These are phyloP conservation scores for Barnettozyma sucrosica DNA, from an alignment of 805 yeast genomes.

Conservation along the genomic window DNA sequence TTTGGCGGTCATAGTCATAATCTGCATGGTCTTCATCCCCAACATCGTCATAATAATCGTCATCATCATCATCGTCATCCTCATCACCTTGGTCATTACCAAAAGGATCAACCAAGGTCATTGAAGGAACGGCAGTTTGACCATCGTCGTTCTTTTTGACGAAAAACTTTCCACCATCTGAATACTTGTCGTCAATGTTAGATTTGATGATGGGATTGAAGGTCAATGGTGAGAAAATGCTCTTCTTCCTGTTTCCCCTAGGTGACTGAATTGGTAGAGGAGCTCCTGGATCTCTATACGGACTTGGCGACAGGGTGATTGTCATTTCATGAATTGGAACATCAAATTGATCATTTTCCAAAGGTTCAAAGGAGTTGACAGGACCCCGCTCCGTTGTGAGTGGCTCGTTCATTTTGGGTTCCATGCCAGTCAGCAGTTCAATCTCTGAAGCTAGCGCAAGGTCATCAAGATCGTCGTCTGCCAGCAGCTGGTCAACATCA, in stretches of 20 bases:
- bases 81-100: constrained; percentile 23
- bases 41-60: constrained; percentile 21
- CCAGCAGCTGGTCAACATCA: constrained; percentile 28
- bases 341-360: constrained; percentile 31
- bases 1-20: constrained; percentile 4
- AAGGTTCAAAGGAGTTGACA: neutral
- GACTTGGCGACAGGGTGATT: constrained; percentile 41
- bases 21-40: constrained; percentile 13
- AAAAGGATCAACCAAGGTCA: constrained; percentile 11
- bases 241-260: constrained; percentile 35
- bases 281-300: constrained; percentile 78
- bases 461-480: constrained; percentile 30
- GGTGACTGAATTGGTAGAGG: constrained; percentile 59
- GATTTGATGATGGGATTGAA: constrained; percentile 76
- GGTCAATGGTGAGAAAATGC: constrained; percentile 75
- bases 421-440: constrained; percentile 11
- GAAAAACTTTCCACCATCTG: constrained; percentile 85
- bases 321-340: constrained; percentile 59
- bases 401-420: neutral
- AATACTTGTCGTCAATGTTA: constrained; percentile 79
- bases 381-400: neutral
- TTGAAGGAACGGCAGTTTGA: constrained; percentile 19
- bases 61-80: constrained; percentile 19
- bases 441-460: constrained; percentile 29
- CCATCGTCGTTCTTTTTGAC: constrained; percentile 30